Percentiles rank a stretch among this genome's conserved stretches.
Evolutionary conservation across 768 basidiomycete species (phyloP).

Genomic region (Leccinum subtestaceum): DNA sequence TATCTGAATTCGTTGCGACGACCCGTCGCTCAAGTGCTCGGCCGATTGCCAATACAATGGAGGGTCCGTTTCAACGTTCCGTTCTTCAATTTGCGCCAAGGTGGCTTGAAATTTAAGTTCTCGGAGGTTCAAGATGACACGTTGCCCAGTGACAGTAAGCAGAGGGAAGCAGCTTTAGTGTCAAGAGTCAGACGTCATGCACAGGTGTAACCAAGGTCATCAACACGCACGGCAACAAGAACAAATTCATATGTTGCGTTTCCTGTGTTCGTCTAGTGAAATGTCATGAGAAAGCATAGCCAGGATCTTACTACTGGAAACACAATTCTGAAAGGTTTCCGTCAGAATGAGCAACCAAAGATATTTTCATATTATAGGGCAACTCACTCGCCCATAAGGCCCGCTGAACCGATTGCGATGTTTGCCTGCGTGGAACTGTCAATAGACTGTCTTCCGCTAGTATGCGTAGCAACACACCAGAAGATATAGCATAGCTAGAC

Average conservation of each 20-base stretch:
- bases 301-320: not conserved
- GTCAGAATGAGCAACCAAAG: not conserved
- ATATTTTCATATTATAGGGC: not conserved
- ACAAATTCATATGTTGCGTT: not conserved
- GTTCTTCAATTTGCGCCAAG: not conserved
- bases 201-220: no score
- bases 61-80: not conserved
- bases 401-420: not conserved
- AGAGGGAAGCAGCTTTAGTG: constrained; percentile 7
- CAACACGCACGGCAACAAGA: constrained; percentile 1
- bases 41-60: not conserved
- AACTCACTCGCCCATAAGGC: constrained; percentile 7
- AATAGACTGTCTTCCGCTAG: not conserved
- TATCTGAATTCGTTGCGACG: not conserved
- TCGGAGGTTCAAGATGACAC: constrained; percentile 16
- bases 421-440: not conserved
- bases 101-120: not conserved
- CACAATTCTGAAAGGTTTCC: not conserved
- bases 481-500: not conserved
- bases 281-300: not conserved
- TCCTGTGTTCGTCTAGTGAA: not conserved
- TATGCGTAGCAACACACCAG: not conserved
- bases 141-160: constrained; percentile 12
- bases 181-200: not conserved
- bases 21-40: not conserved